A percentile compares a stretch with the other conserved stretches of the same genome.
These are phyloP conservation scores for Talaromyces rugulosus DNA, from an alignment of 2,329 filamentous ascomycete genomes.

Conservation along the genomic window DNA sequence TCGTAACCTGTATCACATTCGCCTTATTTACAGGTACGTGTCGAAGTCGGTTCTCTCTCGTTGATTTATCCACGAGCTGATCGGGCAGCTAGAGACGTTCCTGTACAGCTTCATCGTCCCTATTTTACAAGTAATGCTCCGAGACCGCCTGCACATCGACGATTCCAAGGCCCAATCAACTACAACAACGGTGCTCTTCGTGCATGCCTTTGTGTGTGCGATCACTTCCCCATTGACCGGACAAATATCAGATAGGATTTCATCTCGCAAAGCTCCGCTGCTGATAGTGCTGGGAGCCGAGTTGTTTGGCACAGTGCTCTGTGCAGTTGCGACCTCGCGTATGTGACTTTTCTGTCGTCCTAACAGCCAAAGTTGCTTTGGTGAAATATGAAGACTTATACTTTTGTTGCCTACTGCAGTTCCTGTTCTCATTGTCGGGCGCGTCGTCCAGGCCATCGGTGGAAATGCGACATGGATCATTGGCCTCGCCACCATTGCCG, in stretches of 20 bases:
- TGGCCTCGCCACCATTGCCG: constrained; percentile 25
- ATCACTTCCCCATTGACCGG: constrained; percentile 21
- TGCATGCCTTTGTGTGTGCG: constrained; percentile 21
- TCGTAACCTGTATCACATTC: constrained; percentile 8
- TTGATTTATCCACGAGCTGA: neutral
- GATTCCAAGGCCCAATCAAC: constrained; percentile 20
- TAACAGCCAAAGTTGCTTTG: neutral
- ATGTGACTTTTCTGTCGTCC: constrained; percentile 5
- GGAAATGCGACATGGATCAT: constrained; percentile 30
- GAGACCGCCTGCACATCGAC: constrained; percentile 23
- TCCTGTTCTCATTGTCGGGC: constrained; percentile 21
- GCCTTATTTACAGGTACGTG: constrained; percentile 9
- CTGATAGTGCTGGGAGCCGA: constrained; percentile 22
- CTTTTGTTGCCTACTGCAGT: constrained; percentile 12
- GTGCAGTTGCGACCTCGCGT: constrained; percentile 23
- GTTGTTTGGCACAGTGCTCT: constrained; percentile 22
- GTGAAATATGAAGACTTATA: neutral
- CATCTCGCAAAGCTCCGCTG: constrained; percentile 20
- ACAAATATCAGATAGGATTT: constrained; percentile 20
- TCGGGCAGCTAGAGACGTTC: constrained; percentile 20
- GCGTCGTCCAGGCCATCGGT: constrained; percentile 25
- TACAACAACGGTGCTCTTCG: constrained; percentile 22
- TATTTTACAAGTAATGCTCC: constrained; percentile 25
- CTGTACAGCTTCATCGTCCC: constrained; percentile 29
- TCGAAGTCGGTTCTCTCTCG: neutral